Conservation (phyloP, 257 asterid species). For the Thymus mandschuricus region DNA sequence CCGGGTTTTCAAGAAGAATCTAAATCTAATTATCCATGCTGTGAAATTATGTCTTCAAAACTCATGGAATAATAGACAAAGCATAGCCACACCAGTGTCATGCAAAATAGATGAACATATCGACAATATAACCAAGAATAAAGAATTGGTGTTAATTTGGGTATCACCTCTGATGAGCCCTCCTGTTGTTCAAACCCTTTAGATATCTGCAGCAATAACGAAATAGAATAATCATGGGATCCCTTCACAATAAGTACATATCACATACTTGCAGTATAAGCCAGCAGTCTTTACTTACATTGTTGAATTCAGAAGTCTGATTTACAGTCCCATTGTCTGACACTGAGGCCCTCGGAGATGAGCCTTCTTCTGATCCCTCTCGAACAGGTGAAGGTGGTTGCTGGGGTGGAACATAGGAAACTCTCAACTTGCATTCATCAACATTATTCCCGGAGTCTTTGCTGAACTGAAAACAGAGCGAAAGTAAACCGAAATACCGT, state of each 20-base stretch:
- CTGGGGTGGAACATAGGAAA: conserved; percentile 74
- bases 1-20: conserved; percentile 4
- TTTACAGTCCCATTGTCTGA: conserved; percentile 76
- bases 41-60: conserved; percentile 12
- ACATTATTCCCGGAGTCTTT: conserved; percentile 89
- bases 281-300: conserved; percentile 52
- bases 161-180: conserved; percentile 67
- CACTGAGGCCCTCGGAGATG: conserved; percentile 89
- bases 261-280: conserved; percentile 10
- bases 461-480: conserved; percentile 57
- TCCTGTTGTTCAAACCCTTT: conserved; percentile 67
- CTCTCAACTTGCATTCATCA: conserved; percentile 91
- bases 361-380: conserved; percentile 97
- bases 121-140: conserved; percentile 2
- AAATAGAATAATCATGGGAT: conserved; percentile 5
- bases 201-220: conserved; percentile 46
- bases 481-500: neutral
- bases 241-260: neutral
- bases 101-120: neutral
- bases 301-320: conserved; percentile 62
- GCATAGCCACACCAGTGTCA: neutral
- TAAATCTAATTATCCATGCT: neutral
- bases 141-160: conserved; percentile 6
- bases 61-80: neutral
- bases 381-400: conserved; percentile 91